Evolutionary conservation across 768 basidiomycete genomes (phyloP).

Genomic region (Termitomyces sp.): DNA sequence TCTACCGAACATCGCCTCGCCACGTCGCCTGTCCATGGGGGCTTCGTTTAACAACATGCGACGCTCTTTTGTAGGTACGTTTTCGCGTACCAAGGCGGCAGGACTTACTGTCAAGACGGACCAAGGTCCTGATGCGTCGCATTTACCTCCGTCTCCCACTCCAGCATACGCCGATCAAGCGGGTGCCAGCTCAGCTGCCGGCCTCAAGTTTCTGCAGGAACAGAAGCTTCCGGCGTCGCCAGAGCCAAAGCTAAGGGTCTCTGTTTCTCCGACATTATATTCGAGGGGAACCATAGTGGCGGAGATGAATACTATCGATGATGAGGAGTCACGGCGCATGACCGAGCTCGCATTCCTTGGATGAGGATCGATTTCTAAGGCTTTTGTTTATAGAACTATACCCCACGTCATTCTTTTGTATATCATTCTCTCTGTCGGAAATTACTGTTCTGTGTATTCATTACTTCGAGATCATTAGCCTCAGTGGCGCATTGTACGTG

Average conservation of each 20-base stretch:
- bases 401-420: background rate
- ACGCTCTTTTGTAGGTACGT: slow-evolving; percentile 36
- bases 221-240: slow-evolving; percentile 9
- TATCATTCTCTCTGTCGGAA: background rate
- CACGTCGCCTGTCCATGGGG: slow-evolving; percentile 23
- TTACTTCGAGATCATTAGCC: background rate
- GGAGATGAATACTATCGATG: slow-evolving; percentile 50
- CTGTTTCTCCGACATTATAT: slow-evolving; percentile 57
- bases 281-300: slow-evolving; percentile 49
- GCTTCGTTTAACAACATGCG: slow-evolving; percentile 39
- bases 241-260: slow-evolving; percentile 20
- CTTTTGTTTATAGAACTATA: background rate
- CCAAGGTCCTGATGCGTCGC: slow-evolving; percentile 24
- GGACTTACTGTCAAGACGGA: slow-evolving; percentile 12
- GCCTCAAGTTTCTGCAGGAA: slow-evolving; percentile 2
- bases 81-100: slow-evolving; percentile 19
- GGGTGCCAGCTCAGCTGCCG: background rate
- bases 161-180: slow-evolving; percentile 9
- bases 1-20: slow-evolving; percentile 9
- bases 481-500: slow-evolving; percentile 2
- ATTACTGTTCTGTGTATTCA: background rate
- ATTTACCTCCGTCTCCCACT: slow-evolving; percentile 35
- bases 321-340: slow-evolving; percentile 65
- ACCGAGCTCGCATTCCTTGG: slow-evolving; percentile 67
- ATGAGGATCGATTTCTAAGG: slow-evolving; percentile 15